phyloP scores from a whole-genome alignment of 2,329 filamentous ascomycete genomes.

The Trichoderma sp. region DNA sequence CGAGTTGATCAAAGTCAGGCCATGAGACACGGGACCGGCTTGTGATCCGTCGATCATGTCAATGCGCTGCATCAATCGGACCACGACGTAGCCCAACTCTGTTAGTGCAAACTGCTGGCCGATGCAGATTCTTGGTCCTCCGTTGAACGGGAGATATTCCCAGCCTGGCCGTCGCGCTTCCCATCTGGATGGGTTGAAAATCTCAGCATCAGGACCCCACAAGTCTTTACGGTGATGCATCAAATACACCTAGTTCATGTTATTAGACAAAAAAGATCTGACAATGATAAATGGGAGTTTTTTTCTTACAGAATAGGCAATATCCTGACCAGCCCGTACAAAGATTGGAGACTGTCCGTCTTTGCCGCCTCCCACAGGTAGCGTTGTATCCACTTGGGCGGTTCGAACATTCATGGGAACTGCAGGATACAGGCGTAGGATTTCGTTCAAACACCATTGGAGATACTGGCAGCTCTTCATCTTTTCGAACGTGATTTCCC shows the following conservation, averaged over 20 bases:
- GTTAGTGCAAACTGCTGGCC: slow-evolving; percentile 38
- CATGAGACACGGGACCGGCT: slow-evolving; percentile 31
- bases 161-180: slow-evolving; percentile 35
- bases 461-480: slow-evolving; percentile 35
- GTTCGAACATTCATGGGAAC: slow-evolving; percentile 35
- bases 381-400: slow-evolving; percentile 47
- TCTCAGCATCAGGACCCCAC: slow-evolving; percentile 46
- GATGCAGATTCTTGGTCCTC: slow-evolving; percentile 38
- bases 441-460: slow-evolving; percentile 36
- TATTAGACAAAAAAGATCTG: neutral
- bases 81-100: slow-evolving; percentile 34
- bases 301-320: slow-evolving; percentile 42
- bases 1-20: slow-evolving; percentile 32
- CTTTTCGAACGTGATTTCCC: slow-evolving; percentile 35
- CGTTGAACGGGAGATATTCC: slow-evolving; percentile 38
- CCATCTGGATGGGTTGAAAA: slow-evolving; percentile 49
- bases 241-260: slow-evolving; percentile 31
- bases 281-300: neutral
- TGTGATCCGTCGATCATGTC: slow-evolving; percentile 33
- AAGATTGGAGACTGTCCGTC: slow-evolving; percentile 54
- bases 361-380: slow-evolving; percentile 56
- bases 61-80: slow-evolving; percentile 33
- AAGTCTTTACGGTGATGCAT: slow-evolving; percentile 47
- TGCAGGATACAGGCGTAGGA: slow-evolving; percentile 34
- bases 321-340: slow-evolving; percentile 51